Evolutionary conservation across 1,139 yeast species (phyloP), one percentile per base, ranked within the genome.

Genomic region (Arxiozyma bovina): DNA sequence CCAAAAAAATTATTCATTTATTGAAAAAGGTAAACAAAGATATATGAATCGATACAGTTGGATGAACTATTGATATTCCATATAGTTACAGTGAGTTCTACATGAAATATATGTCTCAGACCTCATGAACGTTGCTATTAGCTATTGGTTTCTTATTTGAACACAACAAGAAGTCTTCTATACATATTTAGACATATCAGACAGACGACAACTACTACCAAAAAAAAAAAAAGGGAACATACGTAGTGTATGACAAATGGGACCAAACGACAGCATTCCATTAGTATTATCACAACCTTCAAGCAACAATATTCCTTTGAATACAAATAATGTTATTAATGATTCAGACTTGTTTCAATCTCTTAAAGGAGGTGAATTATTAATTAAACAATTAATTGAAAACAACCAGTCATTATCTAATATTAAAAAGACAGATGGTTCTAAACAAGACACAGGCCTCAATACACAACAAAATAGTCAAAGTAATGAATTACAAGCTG

Each of bases 391-490:
- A 15, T 34, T 34, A n/a, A 12, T 34, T 34, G 40, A 12, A 15
- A 34, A 34, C 40, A 34, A 34, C 4, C 40, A 15, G 40, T 6
- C 12, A 8, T 34, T 34, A 34, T 34, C 40, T 15, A 34, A 6
- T 34, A n/a, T 15, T 34, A 15, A 34, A 12, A 34, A 15, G 40
- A 34, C 17, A 12, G 40, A 34, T 34, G n/a, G 4, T 34, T 34
- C n/a, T 15, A 34, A 34, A 34, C 40, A 34, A 34, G 40, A 34
- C n/a, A 15, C 11, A 11, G 30, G 41, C 23, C 30, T 34, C 4
- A 46, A 41, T 20, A 46, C 49, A 8, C 49, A 43, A 21, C 30
- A 46, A 18, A 46, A 42, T 34, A 46, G 49, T 17, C 49, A 46
- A 22, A 20, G 12, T 4, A 38, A 20, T 17, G 49, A 46, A n/a